Evolutionary conservation across 176 grass and related monocot genomes (phyloP), one percentile per base, ranked within the genome.

Genomic region (Aegilops sharonensis): DNA sequence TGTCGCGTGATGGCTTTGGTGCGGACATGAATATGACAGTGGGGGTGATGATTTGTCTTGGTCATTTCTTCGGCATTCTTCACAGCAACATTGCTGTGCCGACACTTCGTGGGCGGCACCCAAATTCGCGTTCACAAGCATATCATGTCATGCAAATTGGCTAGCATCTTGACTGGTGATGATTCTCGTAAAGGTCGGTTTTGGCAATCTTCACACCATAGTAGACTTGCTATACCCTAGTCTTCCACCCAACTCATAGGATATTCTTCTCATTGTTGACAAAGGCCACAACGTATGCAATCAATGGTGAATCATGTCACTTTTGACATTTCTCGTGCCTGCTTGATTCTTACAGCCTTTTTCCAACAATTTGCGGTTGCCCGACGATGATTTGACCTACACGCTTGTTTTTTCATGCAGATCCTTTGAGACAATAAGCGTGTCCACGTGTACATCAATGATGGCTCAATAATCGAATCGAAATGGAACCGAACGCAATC

Each of bases 181-280:
- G 81, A 57, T 83, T 59, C 43, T 57, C 72, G 25, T 29, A 56
- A 40, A 64, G 34, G 40, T 24, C 27, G 6, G 52, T 45, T 65
- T 34, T 83, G 56, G 15, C 18, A 59, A 59, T 59, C 18, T 21
- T 85, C 27, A 34, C 64, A 14, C 20, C 59, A 72, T 54, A 17
- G 8, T 83, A 69, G 29, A 54, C 15, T 54, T 18, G 0, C 5
- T 54, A 54, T 7, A 7, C 50, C 21, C 70, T 78, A 20, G 35
- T 47, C 40, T 45, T 82, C 40, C 10, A 40, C 17, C 70, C 47
- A 21, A 63, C 50, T 36, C 43, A 59, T 48, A 73, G 39, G 40
- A 45, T 73, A 75, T 52, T 57, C 50, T 54, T 54, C 50, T 54
- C 79, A 80, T 31, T 68, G 20, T 75, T 81, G 77, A 81, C 69